Percentiles rank a stretch among this genome's conserved stretches.
phyloP scores from a whole-genome alignment of 2,329 filamentous ascomycete species.

The Fusarium brevicatenulatum region DNA sequence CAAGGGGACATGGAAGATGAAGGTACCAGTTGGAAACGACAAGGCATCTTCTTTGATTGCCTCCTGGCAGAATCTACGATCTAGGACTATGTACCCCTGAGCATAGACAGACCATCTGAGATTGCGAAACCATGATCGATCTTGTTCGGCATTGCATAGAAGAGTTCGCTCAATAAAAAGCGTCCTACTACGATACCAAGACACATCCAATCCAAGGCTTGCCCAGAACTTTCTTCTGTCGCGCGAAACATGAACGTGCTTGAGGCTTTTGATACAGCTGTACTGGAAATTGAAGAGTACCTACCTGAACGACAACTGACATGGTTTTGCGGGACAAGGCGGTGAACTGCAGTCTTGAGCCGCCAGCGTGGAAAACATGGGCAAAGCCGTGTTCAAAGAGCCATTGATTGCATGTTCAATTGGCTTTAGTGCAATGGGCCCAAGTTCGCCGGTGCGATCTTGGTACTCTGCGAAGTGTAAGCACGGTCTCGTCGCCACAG shows the following conservation, averaged over 20 bases:
- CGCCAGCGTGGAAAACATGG: not conserved
- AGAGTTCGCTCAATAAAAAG: not conserved
- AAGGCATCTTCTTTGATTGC: not conserved
- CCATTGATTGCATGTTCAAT: too few species aligned
- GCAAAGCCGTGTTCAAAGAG: not conserved
- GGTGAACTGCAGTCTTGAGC: not conserved
- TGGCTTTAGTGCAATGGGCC: not conserved
- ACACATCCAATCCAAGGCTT: not conserved
- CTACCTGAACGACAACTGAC: not conserved
- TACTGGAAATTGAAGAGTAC: not conserved
- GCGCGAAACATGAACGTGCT: not conserved
- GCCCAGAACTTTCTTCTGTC: not conserved
- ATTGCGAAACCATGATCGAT: not conserved
- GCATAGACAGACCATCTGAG: not conserved
- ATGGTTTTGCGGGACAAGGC: not conserved
- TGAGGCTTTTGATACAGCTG: not conserved
- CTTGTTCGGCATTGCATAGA: not conserved
- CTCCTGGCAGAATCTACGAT: not conserved
- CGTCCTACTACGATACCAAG: not conserved
- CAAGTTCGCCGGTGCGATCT: not conserved
- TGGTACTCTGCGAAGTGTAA: not conserved
- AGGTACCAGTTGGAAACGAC: not conserved
- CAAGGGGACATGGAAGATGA: not conserved
- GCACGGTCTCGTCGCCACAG: constrained; percentile 1
- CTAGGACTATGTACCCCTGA: not conserved